Evolutionary conservation across 2,329 filamentous ascomycete genomes (phyloP).

Genomic region (Alternaria triticina): DNA sequence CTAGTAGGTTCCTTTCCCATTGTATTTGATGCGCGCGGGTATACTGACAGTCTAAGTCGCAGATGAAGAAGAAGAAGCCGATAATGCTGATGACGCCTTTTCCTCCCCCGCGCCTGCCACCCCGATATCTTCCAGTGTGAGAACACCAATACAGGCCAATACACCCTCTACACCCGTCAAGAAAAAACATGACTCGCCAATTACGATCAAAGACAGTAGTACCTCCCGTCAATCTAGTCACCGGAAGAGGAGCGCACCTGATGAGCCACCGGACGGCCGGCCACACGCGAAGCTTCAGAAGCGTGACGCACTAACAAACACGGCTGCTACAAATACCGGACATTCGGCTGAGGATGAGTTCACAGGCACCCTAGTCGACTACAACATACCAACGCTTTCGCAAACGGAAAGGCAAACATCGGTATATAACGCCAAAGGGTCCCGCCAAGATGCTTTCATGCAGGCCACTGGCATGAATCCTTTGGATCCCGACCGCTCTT

Average conservation of each 20-base stretch:
- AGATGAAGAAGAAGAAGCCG: not conserved
- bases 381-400: not conserved
- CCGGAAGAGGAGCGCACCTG: not conserved
- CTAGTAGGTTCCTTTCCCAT: not conserved
- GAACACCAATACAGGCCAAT: not conserved
- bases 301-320: conserved; percentile 1
- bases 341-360: not conserved
- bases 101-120: not conserved
- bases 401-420: conserved; percentile 11
- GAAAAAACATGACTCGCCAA: not conserved
- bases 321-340: not conserved
- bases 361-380: conserved; percentile 13
- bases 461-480: not conserved
- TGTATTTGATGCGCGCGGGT: not conserved
- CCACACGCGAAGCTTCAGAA: conserved; percentile 4
- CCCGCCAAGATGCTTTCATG: not conserved
- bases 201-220: not conserved
- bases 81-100: not conserved
- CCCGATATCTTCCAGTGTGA: not conserved
- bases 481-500: not conserved
- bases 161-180: not conserved
- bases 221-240: not conserved
- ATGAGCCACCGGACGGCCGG: not conserved
- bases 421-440: not conserved
- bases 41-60: not conserved